Conservation (phyloP, 2,329 filamentous ascomycete genomes). For the Neurospora crassa region DNA sequence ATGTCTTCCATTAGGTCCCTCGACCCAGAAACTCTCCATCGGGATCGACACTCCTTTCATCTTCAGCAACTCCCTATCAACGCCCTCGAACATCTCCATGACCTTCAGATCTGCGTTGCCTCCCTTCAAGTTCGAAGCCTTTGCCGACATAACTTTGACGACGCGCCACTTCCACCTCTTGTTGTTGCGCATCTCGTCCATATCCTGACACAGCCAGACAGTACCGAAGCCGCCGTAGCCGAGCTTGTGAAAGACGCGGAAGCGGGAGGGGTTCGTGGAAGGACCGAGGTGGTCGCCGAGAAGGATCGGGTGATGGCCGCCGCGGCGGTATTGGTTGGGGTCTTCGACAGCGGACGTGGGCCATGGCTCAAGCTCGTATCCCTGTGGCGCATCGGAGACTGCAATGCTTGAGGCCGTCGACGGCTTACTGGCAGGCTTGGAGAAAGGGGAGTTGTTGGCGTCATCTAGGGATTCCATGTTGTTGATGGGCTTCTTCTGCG, state of each 20-base stretch:
- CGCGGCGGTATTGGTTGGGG: not conserved
- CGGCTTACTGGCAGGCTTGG: no score
- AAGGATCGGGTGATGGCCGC: constrained; percentile 5
- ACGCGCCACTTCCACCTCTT: not conserved
- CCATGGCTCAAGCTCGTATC: not conserved
- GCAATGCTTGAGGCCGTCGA: no score
- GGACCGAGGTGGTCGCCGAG: not conserved
- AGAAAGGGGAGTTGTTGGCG: no score
- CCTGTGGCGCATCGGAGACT: no score
- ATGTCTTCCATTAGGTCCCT: constrained; percentile 13
- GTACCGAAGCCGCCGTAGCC: constrained; percentile 2
- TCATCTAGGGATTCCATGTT: no score
- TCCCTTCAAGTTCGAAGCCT: not conserved
- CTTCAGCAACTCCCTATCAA: not conserved
- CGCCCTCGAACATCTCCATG: not conserved
- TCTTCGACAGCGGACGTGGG: not conserved
- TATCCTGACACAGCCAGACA: constrained; percentile 3
- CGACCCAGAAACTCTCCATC: constrained; percentile 9
- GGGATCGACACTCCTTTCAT: constrained; percentile 2
- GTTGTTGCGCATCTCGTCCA: no score
- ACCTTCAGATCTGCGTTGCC: not conserved
- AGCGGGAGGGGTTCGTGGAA: not conserved
- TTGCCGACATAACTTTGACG: not conserved
- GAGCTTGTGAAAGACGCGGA: constrained; percentile 4
- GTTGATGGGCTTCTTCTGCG: no score